Base-by-base conservation (phyloP, 2,329 filamentous ascomycete genomes). In the Cordyceps fumosorosea region DNA sequence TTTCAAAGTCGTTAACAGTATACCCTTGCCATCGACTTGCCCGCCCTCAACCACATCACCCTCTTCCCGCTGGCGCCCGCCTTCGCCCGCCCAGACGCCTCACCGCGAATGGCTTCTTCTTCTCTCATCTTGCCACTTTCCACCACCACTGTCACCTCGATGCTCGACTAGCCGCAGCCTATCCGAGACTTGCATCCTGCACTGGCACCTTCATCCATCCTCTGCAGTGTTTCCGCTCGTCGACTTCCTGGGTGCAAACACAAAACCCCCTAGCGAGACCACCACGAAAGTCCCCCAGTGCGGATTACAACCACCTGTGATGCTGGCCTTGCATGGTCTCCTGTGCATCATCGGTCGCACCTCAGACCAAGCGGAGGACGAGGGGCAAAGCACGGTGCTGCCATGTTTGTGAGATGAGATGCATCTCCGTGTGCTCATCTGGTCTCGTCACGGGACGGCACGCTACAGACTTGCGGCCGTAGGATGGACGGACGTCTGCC, bases 151-250 rank as follows among this genome's bases (percentile, higher is more conserved):
- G 5, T 18, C 47, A 22, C 45, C 34, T 51, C n/a, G 20, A 22
- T 34, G 14, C 45, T 59, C 51, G 45, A 20, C 56, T 20, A 16
- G 11, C 45, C 18, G 22, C 12, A 52, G 26, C 34, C 55, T 47
- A 51, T 16, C 47, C 56, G 44, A 52, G 56, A 59, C 56, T 24
- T 59, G 45, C 56, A 52, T 44, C 56, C 29, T 32, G 22, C 47
- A 3, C 47, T 42, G 42, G 29, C 32, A 47, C 11, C 6, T 47
- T n/a, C 42, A 45, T 45, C 20, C n/a, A 47, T 22, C 44, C 14
- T 32, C 29, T 32, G 34, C 34, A 37, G 11, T 14, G 2, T 2
- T 37, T 37, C 8, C 34, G 34, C 34, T 37, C 34, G 11, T 37
- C 34, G 34, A 37, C 34, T 11, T 37, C 34, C 34, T 37, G 34